Evolutionary conservation across 2,329 filamentous ascomycete species (phyloP).

Genomic region (Alternaria rosae): DNA sequence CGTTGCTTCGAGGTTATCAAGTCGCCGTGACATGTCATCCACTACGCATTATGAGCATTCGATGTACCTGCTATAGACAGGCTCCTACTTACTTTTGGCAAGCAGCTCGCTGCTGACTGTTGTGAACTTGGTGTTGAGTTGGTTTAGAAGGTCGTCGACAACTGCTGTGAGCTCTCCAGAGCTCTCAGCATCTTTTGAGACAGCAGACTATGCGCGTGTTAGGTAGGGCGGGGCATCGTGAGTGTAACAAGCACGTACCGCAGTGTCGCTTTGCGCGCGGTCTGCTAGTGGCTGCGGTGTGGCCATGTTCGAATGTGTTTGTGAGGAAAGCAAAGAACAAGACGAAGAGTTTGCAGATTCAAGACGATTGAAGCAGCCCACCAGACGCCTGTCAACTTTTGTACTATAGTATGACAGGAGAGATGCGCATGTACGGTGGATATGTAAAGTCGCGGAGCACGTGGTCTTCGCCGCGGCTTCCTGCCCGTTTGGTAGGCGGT

Average conservation of each 20-base stretch:
- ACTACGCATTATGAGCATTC: slow-evolving; percentile 60
- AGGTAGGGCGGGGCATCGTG: background rate
- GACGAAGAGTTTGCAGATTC: rapidly evolving
- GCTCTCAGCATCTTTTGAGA: slow-evolving; percentile 33
- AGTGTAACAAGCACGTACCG: slow-evolving; percentile 19
- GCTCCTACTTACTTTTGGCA: slow-evolving; percentile 73
- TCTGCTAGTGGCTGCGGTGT: slow-evolving; percentile 28
- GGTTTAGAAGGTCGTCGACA: slow-evolving; percentile 86
- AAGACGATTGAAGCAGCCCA: background rate
- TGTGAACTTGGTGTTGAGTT: slow-evolving; percentile 84
- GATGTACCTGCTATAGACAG: background rate
- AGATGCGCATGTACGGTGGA: slow-evolving; percentile 13
- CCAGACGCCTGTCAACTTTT: background rate
- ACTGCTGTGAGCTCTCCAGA: slow-evolving; percentile 74
- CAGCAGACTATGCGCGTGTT: slow-evolving; percentile 20
- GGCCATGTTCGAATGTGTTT: slow-evolving; percentile 23
- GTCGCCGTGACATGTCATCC: slow-evolving; percentile 89
- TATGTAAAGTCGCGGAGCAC: slow-evolving; percentile 20
- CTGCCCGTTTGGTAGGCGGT: slow-evolving; percentile 40
- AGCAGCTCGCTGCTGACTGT: slow-evolving; percentile 86
- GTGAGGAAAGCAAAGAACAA: background rate
- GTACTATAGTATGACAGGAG: background rate
- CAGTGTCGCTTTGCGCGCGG: slow-evolving; percentile 32
- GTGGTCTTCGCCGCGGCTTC: slow-evolving; percentile 35
- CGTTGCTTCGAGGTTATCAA: slow-evolving; percentile 82